phyloP scores from a whole-genome alignment of 805 yeast genomes.

The Yarrowia keelungensis region DNA sequence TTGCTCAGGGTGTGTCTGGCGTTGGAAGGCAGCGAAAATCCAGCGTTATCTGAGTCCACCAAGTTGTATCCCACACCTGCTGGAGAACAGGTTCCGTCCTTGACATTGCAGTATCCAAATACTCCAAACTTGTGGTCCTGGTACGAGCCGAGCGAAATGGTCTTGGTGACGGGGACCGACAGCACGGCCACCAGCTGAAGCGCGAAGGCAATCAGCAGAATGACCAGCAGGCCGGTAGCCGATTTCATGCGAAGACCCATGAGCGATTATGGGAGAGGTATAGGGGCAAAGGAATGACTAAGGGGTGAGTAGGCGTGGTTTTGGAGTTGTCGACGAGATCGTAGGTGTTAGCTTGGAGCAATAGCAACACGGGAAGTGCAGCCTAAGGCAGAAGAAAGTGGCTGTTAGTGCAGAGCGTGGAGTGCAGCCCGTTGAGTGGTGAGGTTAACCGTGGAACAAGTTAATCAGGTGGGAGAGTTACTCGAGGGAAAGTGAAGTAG shows the following conservation, averaged over 20 bases:
- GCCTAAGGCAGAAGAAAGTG: constrained; percentile 12
- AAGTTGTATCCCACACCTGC: constrained; percentile 56
- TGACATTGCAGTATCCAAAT: constrained; percentile 65
- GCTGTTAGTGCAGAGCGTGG: constrained; percentile 2
- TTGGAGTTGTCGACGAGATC: background rate
- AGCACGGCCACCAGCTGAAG: constrained; percentile 66
- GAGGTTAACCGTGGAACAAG: background rate
- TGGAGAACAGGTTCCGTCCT: constrained; percentile 52
- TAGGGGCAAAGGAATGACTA: constrained; percentile 4
- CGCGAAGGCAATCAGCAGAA: constrained; percentile 59
- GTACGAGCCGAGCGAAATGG: constrained; percentile 59
- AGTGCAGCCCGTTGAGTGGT: constrained; percentile 1
- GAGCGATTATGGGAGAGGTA: constrained; percentile 17
- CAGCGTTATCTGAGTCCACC: constrained; percentile 50
- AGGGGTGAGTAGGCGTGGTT: constrained; percentile 13
- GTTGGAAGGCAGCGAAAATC: constrained; percentile 62
- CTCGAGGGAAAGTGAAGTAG: constrained; percentile 5
- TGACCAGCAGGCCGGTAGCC: constrained; percentile 51
- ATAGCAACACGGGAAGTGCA: constrained; percentile 5
- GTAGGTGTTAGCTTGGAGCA: background rate
- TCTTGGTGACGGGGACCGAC: constrained; percentile 64
- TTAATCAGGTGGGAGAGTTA: background rate
- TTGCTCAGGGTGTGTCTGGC: constrained; percentile 66
- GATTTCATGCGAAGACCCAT: constrained; percentile 47
- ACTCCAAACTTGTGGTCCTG: constrained; percentile 67